Conservation (phyloP, 176 grass and related monocot species). For the Triticum timopheevii region DNA sequence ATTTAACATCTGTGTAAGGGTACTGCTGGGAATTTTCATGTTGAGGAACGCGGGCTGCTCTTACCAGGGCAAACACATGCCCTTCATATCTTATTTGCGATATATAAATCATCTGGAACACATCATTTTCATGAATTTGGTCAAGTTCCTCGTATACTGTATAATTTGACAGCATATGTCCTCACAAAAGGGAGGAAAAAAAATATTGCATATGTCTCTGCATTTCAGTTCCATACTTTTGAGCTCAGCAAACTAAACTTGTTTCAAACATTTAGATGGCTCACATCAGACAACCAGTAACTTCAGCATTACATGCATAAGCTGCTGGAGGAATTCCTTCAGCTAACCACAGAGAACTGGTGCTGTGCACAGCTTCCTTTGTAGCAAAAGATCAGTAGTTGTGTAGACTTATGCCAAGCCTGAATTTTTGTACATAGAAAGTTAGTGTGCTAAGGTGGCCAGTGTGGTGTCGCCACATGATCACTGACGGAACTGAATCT, state of each 20-base stretch:
- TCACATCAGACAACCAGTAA: not conserved
- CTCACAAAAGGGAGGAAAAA: not conserved
- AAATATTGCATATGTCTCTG: not conserved
- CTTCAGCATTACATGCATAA: not conserved
- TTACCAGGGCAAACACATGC: too few relatives aligned
- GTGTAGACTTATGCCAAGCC: not conserved
- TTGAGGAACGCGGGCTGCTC: too few relatives aligned
- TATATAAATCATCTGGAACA: not conserved
- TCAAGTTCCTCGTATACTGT: not conserved
- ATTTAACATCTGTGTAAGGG: too few relatives aligned
- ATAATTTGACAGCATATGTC: not conserved
- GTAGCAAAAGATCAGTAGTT: not conserved
- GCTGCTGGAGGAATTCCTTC: not conserved
- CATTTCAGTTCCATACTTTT: not conserved
- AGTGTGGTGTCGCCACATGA: not conserved
- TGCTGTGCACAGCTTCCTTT: not conserved
- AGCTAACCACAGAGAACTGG: not conserved
- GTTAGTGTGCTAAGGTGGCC: not conserved
- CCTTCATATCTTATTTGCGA: not conserved
- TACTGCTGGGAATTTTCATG: too few relatives aligned
- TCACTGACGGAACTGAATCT: conserved; percentile 11
- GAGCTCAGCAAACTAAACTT: not conserved
- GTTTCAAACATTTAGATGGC: not conserved
- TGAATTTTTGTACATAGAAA: not conserved
- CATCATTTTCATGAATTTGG: not conserved